Evolutionary conservation across 768 basidiomycete species (phyloP), one percentile per base, ranked within the genome.

Genomic region (Pleurotus eryngii): DNA sequence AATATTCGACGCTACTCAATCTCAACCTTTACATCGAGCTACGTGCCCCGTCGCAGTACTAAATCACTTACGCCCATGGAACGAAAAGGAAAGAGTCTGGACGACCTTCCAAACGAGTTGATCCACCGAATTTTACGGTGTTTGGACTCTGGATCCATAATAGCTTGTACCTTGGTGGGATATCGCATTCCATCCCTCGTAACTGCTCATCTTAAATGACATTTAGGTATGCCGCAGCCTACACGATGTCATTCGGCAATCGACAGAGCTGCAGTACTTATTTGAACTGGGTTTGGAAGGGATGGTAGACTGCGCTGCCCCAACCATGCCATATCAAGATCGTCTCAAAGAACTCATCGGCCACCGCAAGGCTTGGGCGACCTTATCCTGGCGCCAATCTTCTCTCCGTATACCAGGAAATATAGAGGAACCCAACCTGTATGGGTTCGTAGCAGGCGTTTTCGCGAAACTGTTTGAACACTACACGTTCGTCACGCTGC

Each of bases 361-460:
- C 8, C 63, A 64, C 4, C 64, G 63, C 4, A 50, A 49, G 26
- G 64, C 59, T n/a, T 73, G 72, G 72, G 55, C 56, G 1, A 59
- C 27, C 43, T 39, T 73, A 26, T 49, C 50, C 1, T 70, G 65
- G 67, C 64, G 59, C 26, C 48, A 55, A 45, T 27, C 20, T 17
- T 17, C 27, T n/a, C 30, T 59, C 20, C 17, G 38, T 18, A 39
- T 70, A 0, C 35, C 60, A 6, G 68, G 70, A 7, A 9, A 35
- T 11, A 35, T 35, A 8, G 30, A 35, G 30, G 26, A 56, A 15
- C 70, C 67, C 55, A 61, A 63, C 18, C 81, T 83, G 3, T 87
- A 87, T 62, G 84, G 87, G 58, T 73, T 87, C 58, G 85, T 86
- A 3, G 80, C 74, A 0, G 85, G 85, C 0, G 65, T 83, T 0